A percentile compares a stretch with the other conserved stretches of the same genome.
These are phyloP conservation scores for Trifolium repens DNA, from an alignment of 306 rosid species.

Conservation along the genomic window DNA sequence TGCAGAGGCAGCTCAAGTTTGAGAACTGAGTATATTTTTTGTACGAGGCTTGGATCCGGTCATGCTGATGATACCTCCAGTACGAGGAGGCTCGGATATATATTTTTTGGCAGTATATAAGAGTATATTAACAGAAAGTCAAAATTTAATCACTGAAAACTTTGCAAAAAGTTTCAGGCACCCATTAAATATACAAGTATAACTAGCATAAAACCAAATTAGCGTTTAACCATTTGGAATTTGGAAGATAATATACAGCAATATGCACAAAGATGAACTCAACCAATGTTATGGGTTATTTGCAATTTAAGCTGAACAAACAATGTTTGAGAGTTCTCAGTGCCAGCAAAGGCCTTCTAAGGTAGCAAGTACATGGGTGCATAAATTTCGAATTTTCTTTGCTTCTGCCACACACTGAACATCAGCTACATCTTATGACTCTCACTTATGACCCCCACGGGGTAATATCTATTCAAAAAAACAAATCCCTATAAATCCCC, in stretches of 20 bases:
- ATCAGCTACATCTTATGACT: constrained; percentile 22
- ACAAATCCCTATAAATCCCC: constrained; percentile 44
- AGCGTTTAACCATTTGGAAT: constrained; percentile 10
- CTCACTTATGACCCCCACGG: constrained; percentile 23
- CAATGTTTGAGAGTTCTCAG: constrained; percentile 30
- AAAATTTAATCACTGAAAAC: constrained; percentile 7
- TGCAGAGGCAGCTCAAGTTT: background rate
- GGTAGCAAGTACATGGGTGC: constrained; percentile 27
- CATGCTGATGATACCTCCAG: constrained; percentile 35
- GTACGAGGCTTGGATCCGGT: background rate
- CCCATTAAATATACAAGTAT: constrained; percentile 1
- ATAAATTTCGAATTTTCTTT: constrained; percentile 31
- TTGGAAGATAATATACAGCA: constrained; percentile 18
- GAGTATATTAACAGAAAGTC: background rate
- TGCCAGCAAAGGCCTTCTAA: constrained; percentile 35
- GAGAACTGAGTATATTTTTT: too few species aligned
- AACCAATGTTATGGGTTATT: constrained; percentile 34
- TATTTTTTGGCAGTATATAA: background rate
- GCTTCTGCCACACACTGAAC: constrained; percentile 33
- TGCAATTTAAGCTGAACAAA: constrained; percentile 39
- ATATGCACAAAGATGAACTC: constrained; percentile 25
- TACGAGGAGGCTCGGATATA: constrained; percentile 9
- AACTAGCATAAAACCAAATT: background rate
- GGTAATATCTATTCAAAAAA: constrained; percentile 34
- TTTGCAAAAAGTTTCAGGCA: constrained; percentile 11